phyloP scores from a whole-genome alignment of 2,329 filamentous ascomycete species.

The Simplicillium sp. region DNA sequence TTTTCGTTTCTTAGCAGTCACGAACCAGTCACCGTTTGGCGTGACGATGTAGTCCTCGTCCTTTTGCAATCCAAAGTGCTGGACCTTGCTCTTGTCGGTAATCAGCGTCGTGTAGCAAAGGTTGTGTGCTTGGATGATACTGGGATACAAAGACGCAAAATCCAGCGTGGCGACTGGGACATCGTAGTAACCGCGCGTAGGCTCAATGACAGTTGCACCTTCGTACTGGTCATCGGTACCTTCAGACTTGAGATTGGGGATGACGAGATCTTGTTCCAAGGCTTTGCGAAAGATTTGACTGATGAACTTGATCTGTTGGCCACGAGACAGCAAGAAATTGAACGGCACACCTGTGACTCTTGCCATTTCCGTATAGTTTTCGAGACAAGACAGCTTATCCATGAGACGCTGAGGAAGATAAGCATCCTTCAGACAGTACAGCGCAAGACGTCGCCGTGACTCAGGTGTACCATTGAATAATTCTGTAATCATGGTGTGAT shows the following conservation, averaged over 20 bases:
- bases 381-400: conserved; percentile 96
- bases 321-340: conserved; percentile 83
- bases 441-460: conserved; percentile 77
- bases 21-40: conserved; percentile 88
- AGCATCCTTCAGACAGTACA: conserved; percentile 97
- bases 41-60: conserved; percentile 96
- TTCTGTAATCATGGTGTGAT: conserved; percentile 98
- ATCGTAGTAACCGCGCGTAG: conserved; percentile 85
- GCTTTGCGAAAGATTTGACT: conserved; percentile 96
- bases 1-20: conserved; percentile 80
- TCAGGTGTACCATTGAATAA: conserved; percentile 94
- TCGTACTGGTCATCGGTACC: conserved; percentile 82
- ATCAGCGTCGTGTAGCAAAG: conserved; percentile 93
- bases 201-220: conserved; percentile 96
- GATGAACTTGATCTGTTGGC: conserved; percentile 96
- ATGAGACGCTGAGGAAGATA: conserved; percentile 89
- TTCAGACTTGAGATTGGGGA: conserved; percentile 72
- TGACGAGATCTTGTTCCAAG: conserved; percentile 83
- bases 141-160: conserved; percentile 97
- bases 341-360: conserved; percentile 98
- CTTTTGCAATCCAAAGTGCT: conserved; percentile 68
- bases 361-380: conserved; percentile 99
- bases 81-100: conserved; percentile 61
- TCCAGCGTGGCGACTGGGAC: conserved; percentile 93
- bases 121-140: conserved; percentile 98